Evolutionary conservation across 306 rosid genomes (phyloP).

Genomic region (Glycyrrhiza uralensis): DNA sequence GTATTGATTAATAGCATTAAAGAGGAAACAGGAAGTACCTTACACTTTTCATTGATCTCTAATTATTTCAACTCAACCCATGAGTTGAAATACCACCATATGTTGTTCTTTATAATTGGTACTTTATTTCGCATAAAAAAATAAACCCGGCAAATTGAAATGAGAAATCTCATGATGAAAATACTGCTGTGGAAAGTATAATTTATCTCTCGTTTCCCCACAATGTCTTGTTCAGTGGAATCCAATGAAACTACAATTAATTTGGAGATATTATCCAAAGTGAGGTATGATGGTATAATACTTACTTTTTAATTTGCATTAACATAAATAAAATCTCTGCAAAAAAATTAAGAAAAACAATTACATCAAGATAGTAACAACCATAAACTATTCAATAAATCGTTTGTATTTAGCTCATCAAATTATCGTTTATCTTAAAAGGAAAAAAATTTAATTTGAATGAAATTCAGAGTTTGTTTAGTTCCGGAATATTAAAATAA

Average conservation of each 20-base stretch:
- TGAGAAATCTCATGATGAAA: constrained; percentile 12
- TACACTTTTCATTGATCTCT: neutral
- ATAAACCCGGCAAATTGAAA: neutral
- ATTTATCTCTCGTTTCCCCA: neutral
- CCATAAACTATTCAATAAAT: neutral
- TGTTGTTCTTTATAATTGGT: neutral
- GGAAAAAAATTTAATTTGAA: neutral
- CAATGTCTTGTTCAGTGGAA: constrained; percentile 30
- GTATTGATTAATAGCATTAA: neutral
- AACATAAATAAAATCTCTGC: neutral
- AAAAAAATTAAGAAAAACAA: neutral
- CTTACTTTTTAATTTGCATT: neutral
- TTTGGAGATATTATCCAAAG: constrained; percentile 18
- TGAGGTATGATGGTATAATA: neutral
- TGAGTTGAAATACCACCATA: neutral
- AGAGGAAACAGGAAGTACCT: neutral
- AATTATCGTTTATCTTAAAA: neutral
- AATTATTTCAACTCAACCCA: neutral
- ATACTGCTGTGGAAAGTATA: neutral
- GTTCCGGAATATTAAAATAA: neutral
- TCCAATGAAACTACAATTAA: constrained; percentile 50
- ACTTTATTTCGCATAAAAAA: neutral
- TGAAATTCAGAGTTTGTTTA: neutral
- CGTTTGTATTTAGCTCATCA: neutral
- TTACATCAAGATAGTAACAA: neutral